phyloP scores from a whole-genome alignment of 2,329 filamentous ascomycete genomes.

The Pseudocercospora pini-densiflorae region DNA sequence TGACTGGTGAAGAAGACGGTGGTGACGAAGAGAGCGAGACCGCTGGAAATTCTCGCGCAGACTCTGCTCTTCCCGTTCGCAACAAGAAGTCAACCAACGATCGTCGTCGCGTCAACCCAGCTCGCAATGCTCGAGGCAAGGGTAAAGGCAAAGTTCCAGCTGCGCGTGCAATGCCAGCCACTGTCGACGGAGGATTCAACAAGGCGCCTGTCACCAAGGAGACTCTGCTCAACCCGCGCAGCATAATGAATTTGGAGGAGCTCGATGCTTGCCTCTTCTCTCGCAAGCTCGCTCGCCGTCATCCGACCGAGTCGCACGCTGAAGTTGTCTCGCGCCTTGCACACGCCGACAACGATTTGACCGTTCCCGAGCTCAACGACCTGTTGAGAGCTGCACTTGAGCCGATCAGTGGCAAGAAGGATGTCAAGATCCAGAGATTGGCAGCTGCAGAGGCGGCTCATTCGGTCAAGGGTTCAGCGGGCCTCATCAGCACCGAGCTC shows the following conservation, averaged over 20 bases:
- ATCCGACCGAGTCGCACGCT: constrained; percentile 31
- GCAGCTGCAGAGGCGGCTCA: constrained; percentile 34
- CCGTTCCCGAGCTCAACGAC: constrained; percentile 22
- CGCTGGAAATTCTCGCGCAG: not conserved
- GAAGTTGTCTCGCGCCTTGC: constrained; percentile 37
- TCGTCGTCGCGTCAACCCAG: constrained; percentile 10
- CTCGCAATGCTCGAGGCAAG: constrained; percentile 10
- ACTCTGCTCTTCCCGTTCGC: constrained; percentile 9
- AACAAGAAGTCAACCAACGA: constrained; percentile 12
- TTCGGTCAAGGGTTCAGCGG: constrained; percentile 20
- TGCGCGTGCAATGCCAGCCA: not conserved
- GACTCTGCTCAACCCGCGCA: constrained; percentile 36
- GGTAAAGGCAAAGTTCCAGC: not conserved
- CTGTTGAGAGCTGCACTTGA: constrained; percentile 22
- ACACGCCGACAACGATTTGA: constrained; percentile 27
- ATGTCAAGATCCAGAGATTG: constrained; percentile 32
- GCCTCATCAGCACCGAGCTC: constrained; percentile 23
- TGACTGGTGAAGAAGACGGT: constrained; percentile 19
- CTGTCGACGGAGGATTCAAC: constrained; percentile 1
- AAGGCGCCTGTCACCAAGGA: constrained; percentile 28
- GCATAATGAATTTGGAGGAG: constrained; percentile 31
- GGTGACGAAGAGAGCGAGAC: constrained; percentile 21
- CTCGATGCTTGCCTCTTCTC: constrained; percentile 32
- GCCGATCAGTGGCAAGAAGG: constrained; percentile 31
- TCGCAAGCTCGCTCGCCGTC: constrained; percentile 30